Evolutionary conservation across 177 flowering plant genomes (phyloP).

Genomic region (Telopea speciosissima): DNA sequence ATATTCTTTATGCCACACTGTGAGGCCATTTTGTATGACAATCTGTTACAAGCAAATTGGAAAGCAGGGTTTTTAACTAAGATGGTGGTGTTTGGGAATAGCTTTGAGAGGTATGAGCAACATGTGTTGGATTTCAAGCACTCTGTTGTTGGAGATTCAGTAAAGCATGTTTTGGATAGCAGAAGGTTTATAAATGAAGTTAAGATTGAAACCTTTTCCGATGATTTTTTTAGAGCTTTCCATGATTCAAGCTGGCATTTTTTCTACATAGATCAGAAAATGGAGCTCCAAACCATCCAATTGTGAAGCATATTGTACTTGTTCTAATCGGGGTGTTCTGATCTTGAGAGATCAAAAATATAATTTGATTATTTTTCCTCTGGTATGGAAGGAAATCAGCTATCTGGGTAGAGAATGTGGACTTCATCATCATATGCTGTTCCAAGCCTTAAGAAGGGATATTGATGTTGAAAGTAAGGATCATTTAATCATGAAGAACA

Average conservation of each 20-base stretch:
- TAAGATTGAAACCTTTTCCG: slow-evolving; percentile 35
- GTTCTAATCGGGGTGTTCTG: too few relatives aligned
- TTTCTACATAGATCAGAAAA: slow-evolving; percentile 35
- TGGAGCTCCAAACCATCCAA: slow-evolving; percentile 19
- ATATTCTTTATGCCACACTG: slow-evolving; percentile 95
- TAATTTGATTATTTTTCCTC: too few relatives aligned
- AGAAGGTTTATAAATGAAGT: slow-evolving; percentile 43
- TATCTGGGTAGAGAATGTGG: too few relatives aligned
- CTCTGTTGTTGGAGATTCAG: slow-evolving; percentile 23
- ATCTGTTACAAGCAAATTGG: slow-evolving; percentile 77
- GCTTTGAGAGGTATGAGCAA: slow-evolving; percentile 51
- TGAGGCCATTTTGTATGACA: slow-evolving; percentile 67
- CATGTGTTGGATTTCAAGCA: slow-evolving; percentile 27
- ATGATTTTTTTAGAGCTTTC: slow-evolving; percentile 61
- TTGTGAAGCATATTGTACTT: too few relatives aligned
- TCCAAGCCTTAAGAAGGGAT: too few relatives aligned
- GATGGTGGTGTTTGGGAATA: slow-evolving; percentile 66
- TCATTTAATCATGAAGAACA: too few relatives aligned
- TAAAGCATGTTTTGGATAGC: slow-evolving; percentile 40
- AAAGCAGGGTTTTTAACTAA: slow-evolving; percentile 28
- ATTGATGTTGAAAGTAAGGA: too few relatives aligned
- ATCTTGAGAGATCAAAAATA: too few relatives aligned
- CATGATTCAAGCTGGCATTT: slow-evolving; percentile 87
- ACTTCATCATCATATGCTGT: too few relatives aligned
- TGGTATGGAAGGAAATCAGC: too few relatives aligned